Percentiles rank a stretch among this genome's conserved stretches.
These are phyloP conservation scores for Lycium barbarum DNA, from an alignment of 257 asterid species.

Conservation along the genomic window DNA sequence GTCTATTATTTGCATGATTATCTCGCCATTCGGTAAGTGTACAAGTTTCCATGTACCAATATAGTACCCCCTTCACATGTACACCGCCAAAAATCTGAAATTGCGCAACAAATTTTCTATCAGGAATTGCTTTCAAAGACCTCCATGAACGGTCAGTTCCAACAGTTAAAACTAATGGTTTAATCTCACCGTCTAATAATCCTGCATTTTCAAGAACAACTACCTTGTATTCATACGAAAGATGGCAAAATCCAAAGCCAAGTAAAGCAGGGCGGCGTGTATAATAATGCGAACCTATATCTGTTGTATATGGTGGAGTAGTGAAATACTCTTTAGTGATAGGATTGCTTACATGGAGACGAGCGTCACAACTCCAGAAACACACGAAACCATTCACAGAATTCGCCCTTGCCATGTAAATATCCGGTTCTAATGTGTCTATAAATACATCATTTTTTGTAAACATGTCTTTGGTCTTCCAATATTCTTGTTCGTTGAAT, in stretches of 20 bases:
- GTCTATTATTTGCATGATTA: too few species aligned
- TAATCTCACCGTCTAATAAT: neutral
- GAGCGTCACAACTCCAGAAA: neutral
- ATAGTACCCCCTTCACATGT: neutral
- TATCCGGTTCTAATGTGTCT: neutral
- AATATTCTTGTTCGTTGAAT: neutral
- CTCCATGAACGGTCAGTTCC: neutral
- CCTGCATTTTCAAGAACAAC: neutral
- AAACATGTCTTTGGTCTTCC: neutral
- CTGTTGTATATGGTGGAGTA: neutral
- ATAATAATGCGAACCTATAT: too few species aligned
- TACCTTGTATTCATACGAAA: conserved; percentile 4
- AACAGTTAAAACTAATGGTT: neutral
- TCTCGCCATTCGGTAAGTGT: too few species aligned
- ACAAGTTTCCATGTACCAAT: neutral
- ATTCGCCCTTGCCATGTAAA: neutral
- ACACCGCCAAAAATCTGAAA: neutral
- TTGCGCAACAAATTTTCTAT: neutral
- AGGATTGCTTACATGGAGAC: neutral
- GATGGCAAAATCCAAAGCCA: neutral
- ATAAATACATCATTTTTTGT: neutral
- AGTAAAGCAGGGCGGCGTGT: neutral
- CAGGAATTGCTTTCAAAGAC: neutral
- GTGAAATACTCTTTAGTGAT: neutral
- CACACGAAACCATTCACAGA: neutral